phyloP scores from a whole-genome alignment of 805 yeast genomes.

The Ogataea siamensis region DNA sequence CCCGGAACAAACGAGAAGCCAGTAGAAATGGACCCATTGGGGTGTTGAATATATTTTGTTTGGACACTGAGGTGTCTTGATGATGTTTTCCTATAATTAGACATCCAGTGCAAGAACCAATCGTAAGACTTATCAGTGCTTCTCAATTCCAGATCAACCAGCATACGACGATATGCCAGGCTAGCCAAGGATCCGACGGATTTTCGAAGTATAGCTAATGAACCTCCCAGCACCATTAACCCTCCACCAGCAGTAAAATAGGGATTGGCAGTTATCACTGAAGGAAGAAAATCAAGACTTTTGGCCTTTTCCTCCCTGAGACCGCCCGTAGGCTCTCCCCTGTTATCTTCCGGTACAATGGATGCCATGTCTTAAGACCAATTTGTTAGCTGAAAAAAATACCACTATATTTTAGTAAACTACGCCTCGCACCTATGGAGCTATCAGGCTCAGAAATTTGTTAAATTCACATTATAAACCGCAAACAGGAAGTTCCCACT shows the following conservation, averaged over 20 bases:
- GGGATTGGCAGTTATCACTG: conserved; percentile 61
- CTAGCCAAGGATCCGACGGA: conserved; percentile 62
- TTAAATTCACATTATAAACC: conserved; percentile 3
- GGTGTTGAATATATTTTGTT: conserved; percentile 82
- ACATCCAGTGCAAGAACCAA: conserved; percentile 98
- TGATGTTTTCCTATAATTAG: conserved; percentile 67
- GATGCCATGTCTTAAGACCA: background rate
- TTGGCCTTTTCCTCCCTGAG: background rate
- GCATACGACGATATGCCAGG: conserved; percentile 73
- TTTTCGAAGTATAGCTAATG: conserved; percentile 71
- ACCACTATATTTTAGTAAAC: background rate
- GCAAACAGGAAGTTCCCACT: conserved; percentile 4
- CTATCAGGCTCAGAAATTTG: background rate
- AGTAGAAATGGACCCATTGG: conserved; percentile 86
- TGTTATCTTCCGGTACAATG: background rate
- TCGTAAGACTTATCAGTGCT: conserved; percentile 88
- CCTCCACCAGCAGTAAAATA: conserved; percentile 99
- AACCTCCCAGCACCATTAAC: conserved; percentile 90
- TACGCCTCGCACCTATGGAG: background rate
- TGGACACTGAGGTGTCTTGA: conserved; percentile 89
- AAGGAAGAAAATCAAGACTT: conserved; percentile 27
- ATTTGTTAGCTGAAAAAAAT: background rate
- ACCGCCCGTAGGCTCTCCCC: background rate
- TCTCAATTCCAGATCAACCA: conserved; percentile 91
- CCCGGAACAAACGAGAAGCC: conserved; percentile 93